Base-by-base conservation (phyloP, 352 stramenopile species). In the Phytopythium litorale region DNA sequence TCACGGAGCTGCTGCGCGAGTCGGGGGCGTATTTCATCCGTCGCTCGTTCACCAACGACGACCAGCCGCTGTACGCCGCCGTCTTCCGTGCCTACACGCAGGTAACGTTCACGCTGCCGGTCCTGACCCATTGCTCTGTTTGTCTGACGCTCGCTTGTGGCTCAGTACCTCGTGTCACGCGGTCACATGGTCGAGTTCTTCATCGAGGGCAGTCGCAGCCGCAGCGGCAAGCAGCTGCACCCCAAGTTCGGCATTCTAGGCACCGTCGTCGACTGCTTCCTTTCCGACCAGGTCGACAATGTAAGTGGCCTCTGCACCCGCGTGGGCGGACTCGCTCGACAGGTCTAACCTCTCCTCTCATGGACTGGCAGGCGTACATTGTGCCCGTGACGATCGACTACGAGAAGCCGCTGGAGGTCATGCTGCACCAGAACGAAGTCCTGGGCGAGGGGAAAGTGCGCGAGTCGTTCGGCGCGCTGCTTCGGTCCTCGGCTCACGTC, bases 171-270 rank as follows among this genome's bases (percentile, higher is more conserved):
- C 55, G 72, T 93, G 18, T 75, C 75, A 9, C 78, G 82, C 57
- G 83, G 85, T 35, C 84, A 93, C 62, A 91, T 81, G 45, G 72
- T 95, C 57, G 86, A 95, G 70, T 95, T 95, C 61, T 95, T 95
- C 62, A 87, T 95, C 19, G 86, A 95, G 71, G 86, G 86, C 48
- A 90, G 76, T 16, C 84, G 86, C 53, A 95, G 86, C 64, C 80
- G 86, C 40, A 93, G 82, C 50, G 86, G 86, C 33, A 95, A 95
- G 68, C 81, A 92, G 43, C 64, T 95, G 7, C 78, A 87, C 42
- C 86, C 86, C 16, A 91, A 93, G 64, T 91, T 95, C 60, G 86
- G 86, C 18, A 81, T 92, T 30, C 71, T 94, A 3, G 81, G 69
- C 33, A 76, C 84, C 5, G 81, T 93, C 23, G 78, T 92, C 11